These are phyloP conservation scores for Mycena sanguinolenta DNA, from an alignment of 768 basidiomycete genomes.

Conservation along the genomic window DNA sequence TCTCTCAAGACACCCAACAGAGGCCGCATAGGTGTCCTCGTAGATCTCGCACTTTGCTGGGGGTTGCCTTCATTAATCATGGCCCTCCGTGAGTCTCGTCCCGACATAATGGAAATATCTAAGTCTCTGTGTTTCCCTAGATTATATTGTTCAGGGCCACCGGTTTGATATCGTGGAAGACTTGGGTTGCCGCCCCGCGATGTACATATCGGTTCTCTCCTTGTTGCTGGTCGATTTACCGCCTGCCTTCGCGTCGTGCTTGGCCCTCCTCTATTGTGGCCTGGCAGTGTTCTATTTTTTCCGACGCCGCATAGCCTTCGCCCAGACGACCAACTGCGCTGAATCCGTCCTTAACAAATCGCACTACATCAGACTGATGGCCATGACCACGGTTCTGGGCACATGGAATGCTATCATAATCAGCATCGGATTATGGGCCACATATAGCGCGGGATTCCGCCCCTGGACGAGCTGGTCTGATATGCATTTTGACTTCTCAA, in stretches of 20 bases:
- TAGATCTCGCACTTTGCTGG: constrained; percentile 65
- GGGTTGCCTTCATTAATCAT: constrained; percentile 69
- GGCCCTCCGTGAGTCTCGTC: constrained; percentile 64
- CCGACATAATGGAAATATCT: background rate
- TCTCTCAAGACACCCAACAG: constrained; percentile 40
- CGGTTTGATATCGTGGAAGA: constrained; percentile 73
- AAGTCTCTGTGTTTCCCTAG: constrained; percentile 46
- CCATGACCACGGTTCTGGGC: constrained; percentile 20
- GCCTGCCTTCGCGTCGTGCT: background rate
- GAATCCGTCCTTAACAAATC: constrained; percentile 12
- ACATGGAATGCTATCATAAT: constrained; percentile 19
- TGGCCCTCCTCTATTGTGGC: constrained; percentile 14
- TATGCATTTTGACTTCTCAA: constrained; percentile 19
- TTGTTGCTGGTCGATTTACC: constrained; percentile 19
- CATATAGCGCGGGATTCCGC: constrained; percentile 7
- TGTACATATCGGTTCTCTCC: constrained; percentile 19
- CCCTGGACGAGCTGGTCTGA: constrained; percentile 27
- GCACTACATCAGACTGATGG: constrained; percentile 16
- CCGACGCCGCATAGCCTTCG: constrained; percentile 14
- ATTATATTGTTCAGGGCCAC: constrained; percentile 69
- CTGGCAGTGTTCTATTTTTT: constrained; percentile 5
- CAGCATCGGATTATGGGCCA: constrained; percentile 5
- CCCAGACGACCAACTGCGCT: background rate
- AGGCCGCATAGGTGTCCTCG: constrained; percentile 36
- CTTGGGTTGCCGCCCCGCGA: constrained; percentile 59